Percentiles rank a stretch among this genome's conserved stretches.
Evolutionary conservation across 768 basidiomycete species (phyloP).

Genomic region (Mycena epipterygia): DNA sequence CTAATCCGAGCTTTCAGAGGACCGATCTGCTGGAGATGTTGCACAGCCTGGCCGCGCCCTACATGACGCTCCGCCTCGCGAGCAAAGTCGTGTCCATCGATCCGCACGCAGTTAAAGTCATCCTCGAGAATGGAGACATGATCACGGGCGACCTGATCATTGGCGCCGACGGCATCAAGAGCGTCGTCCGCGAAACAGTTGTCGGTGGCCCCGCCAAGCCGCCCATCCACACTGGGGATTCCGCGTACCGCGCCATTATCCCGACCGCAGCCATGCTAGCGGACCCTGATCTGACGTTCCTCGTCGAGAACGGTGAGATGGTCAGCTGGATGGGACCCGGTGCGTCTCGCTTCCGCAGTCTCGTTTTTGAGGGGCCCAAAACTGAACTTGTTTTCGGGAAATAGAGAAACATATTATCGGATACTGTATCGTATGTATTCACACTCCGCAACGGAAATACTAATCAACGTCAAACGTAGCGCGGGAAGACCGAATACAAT

Average conservation of each 20-base stretch:
- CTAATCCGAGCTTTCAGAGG: constrained; percentile 50
- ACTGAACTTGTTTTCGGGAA: background rate
- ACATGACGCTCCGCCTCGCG: constrained; percentile 51
- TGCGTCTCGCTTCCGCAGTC: background rate
- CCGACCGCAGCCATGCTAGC: constrained; percentile 57
- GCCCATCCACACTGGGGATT: constrained; percentile 70
- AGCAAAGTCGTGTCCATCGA: constrained; percentile 50
- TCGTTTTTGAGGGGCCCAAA: no score
- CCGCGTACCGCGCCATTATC: constrained; percentile 71
- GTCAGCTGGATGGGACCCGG: constrained; percentile 72
- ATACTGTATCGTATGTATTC: constrained; percentile 50
- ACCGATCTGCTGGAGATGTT: constrained; percentile 62
- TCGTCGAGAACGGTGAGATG: constrained; percentile 67
- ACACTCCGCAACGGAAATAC: background rate
- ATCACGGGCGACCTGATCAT: constrained; percentile 60
- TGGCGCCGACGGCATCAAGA: constrained; percentile 66
- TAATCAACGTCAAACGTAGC: constrained; percentile 32
- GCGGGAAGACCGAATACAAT: constrained; percentile 59
- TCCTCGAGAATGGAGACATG: constrained; percentile 58
- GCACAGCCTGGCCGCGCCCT: constrained; percentile 50
- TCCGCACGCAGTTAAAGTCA: constrained; percentile 46
- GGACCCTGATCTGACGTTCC: constrained; percentile 64
- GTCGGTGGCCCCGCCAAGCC: constrained; percentile 59
- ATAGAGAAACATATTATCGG: constrained; percentile 48
- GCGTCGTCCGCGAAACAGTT: constrained; percentile 60